A percentile compares a stretch with the other conserved stretches of the same genome.
phyloP scores from a whole-genome alignment of 345 rosid species.

The Eutrema yunnanense region DNA sequence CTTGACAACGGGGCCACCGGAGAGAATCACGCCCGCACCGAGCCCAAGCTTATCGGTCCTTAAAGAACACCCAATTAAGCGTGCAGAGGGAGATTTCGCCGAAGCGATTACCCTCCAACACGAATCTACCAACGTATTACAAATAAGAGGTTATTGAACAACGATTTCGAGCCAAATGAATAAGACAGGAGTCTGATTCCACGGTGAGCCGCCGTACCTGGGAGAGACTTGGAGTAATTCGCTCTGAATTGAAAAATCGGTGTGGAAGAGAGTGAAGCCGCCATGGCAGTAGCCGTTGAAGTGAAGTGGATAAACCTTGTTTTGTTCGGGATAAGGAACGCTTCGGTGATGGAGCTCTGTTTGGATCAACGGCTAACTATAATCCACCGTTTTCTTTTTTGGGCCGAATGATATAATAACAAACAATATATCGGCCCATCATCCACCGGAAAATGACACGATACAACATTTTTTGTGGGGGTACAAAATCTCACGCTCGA shows the following conservation, averaged over 20 bases:
- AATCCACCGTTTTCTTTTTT: neutral
- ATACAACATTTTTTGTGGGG: no score
- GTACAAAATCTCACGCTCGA: no score
- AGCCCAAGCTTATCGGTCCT: slow-evolving; percentile 29
- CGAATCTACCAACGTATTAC: slow-evolving; percentile 29
- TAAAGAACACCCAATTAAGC: slow-evolving; percentile 24
- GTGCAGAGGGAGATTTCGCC: slow-evolving; percentile 14
- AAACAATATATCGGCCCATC: neutral
- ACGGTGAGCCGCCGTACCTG: slow-evolving; percentile 32
- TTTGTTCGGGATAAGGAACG: slow-evolving; percentile 17
- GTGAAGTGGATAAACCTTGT: neutral
- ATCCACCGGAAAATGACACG: neutral
- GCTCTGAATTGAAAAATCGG: slow-evolving; percentile 36
- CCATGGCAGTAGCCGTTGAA: slow-evolving; percentile 40
- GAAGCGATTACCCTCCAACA: slow-evolving; percentile 21
- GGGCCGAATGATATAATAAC: neutral
- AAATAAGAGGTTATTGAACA: neutral
- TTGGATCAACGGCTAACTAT: neutral
- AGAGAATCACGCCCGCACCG: slow-evolving; percentile 22
- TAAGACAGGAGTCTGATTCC: neutral
- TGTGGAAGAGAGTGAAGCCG: slow-evolving; percentile 43
- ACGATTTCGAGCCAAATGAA: neutral
- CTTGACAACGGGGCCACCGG: slow-evolving; percentile 31
- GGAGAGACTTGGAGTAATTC: slow-evolving; percentile 32
- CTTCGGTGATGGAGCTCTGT: neutral